Evolutionary conservation across 2,329 filamentous ascomycete genomes (phyloP), one percentile per base, ranked within the genome.

Genomic region (Sporothrix globosa): DNA sequence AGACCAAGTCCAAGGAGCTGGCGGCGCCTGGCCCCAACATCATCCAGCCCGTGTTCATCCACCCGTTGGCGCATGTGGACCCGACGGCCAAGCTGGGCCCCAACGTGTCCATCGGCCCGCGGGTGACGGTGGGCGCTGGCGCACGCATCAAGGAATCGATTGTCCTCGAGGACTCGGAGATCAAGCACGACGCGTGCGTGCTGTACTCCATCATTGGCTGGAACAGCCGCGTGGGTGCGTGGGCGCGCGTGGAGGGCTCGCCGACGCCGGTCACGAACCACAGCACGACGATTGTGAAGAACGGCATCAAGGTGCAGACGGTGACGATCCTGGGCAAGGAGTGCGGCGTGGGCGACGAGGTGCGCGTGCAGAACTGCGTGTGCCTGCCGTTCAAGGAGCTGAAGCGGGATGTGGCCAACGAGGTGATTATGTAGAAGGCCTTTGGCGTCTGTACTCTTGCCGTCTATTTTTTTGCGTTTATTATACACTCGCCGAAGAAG

Each of bases 301-400:
- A 97, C 77, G 96, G 96, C 67, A 90, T 98, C 81, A 98, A 98
- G 86, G 96, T 99, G 67, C 96, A 98, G 85, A 97, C 93, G 81
- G 96, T 98, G 78, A 98, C 95, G 61, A 99, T 98, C 75, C 82
- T 99, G 73, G 95, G 95, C 79, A 97, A 98, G 85, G 96, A 99
- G 81, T 98, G 95, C 78, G 88, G 85, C 70, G 96, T 98, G 41
- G 93, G 91, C 4, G 96, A 99, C 77, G 96, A 98, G 82, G 90
- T 98, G 13, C 89, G 93, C 73, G 93, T 99, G 76, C 95, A 98
- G 84, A 98, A 99, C 83, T 99, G 96, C 80, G 90, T 99, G 72
- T 98, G 96, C 83, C 82, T 99, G 83, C 96, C 96, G 11, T 97
- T 94, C 82, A 99, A 99, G 87, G 96, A 98, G 83, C 83, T 99